Evolutionary conservation across 139 green algal genomes (phyloP), one percentile per base, ranked within the genome.

Genomic region (Mychonastes homosphaera): DNA sequence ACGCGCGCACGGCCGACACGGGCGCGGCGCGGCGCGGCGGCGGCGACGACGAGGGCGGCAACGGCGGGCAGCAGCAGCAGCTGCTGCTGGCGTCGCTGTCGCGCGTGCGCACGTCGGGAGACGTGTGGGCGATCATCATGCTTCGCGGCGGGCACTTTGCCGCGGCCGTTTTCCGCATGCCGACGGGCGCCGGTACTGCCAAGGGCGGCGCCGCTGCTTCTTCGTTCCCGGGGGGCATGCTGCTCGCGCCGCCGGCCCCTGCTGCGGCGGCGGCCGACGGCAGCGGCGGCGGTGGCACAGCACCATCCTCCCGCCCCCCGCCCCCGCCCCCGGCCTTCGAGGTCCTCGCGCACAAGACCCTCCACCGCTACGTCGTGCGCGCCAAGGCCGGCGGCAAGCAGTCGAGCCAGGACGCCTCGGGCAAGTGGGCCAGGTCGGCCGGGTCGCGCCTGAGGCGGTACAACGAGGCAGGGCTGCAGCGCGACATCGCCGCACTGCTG

Each of bases 331-430:
- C 32, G 4, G 15, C 65, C 2, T 80, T 75, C 35, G 68, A 78
- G 39, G 73, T 79, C 6, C 35, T 84, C 16, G 75, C 58, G 0
- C 87, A 95, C 70, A 91, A 89, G 65, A 88, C 80, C 21, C 82
- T 86, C 35, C 87, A 95, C 64, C 64, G 80, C 21, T 96, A 96
- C 54, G 87, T 95, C 1, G 84, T 96, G 24, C 80, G 84, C 40
- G 84, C 86, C 29, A 92, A 91, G 66, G 79, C 82, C 29, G 89
- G 89, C 27, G 88, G 89, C 45, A 79, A 84, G 69, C 89, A 97
- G 76, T 86, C 83, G 16, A 70, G 39, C 46, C 89, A 95, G 71
- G 74, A 97, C 69, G 79, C 73, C 23, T 83, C 67, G 19, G 86
- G 87, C 39, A 94, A 94, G 67, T 84, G 71, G 51, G 79, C 79